Percentiles rank a stretch among this genome's conserved stretches.
Evolutionary conservation across 306 rosid genomes (phyloP).

Genomic region (Vachellia pachyceras): DNA sequence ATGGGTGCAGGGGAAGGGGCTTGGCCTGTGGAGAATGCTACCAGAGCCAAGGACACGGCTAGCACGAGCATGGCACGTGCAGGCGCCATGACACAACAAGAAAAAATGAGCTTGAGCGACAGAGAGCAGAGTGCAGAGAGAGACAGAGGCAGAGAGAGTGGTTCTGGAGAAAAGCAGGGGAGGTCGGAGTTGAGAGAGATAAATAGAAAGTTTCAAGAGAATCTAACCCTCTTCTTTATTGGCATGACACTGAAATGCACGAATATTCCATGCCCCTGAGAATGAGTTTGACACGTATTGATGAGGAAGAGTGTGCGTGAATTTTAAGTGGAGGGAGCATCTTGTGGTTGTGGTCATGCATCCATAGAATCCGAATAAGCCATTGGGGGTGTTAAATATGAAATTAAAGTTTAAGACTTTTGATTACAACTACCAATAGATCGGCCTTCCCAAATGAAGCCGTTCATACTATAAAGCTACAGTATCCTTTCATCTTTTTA

Average conservation of each 20-base stretch:
- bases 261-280: conserved; percentile 25
- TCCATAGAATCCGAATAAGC: background rate
- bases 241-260: conserved; percentile 14
- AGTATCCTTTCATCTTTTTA: background rate
- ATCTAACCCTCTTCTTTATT: background rate
- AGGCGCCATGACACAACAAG: conserved; percentile 45
- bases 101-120: background rate
- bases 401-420: background rate
- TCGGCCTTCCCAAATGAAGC: background rate
- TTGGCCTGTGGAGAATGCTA: conserved; percentile 47
- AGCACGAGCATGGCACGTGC: conserved; percentile 51
- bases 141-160: background rate
- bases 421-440: background rate
- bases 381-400: background rate
- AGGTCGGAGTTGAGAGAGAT: conserved; percentile 19
- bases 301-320: background rate
- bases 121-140: background rate
- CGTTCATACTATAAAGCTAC: background rate
- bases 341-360: background rate
- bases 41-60: conserved; percentile 39
- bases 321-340: conserved; percentile 15
- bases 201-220: conserved; percentile 17
- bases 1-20: conserved; percentile 45
- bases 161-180: conserved; percentile 1
- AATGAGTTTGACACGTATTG: conserved; percentile 35